Evolutionary conservation across 352 stramenopile genomes (phyloP).

Genomic region (Pelagophyceae sp.): DNA sequence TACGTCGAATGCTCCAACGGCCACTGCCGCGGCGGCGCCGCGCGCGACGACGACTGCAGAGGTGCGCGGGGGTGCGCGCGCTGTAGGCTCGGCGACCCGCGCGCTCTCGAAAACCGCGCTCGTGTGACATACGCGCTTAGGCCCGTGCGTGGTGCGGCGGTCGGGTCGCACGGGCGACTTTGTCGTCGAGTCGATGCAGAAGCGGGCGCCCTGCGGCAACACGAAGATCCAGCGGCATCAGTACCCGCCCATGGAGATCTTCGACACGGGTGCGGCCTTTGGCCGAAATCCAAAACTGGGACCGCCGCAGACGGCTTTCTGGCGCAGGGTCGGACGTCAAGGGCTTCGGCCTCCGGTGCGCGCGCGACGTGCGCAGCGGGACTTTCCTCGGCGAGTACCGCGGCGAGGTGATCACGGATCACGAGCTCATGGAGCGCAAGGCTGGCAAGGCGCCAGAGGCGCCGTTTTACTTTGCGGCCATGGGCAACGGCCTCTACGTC

Average conservation of each 20-base stretch:
- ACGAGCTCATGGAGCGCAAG: not conserved
- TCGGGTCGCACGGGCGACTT: too few species aligned
- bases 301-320: too few species aligned
- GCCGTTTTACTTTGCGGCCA: constrained; percentile 14
- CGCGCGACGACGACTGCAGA: not conserved
- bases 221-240: not conserved
- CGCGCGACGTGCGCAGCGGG: not conserved
- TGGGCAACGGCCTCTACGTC: constrained; percentile 7
- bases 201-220: not conserved
- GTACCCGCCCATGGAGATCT: constrained; percentile 12
- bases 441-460: not conserved
- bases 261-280: constrained; percentile 15
- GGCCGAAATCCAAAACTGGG: too few species aligned
- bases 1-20: constrained; percentile 1
- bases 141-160: too few species aligned
- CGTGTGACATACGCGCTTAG: too few species aligned
- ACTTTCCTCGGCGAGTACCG: constrained; percentile 14
- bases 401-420: not conserved
- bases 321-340: too few species aligned
- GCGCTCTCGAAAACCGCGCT: too few species aligned
- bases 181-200: too few species aligned
- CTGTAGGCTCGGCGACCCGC: too few species aligned
- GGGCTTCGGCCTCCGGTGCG: constrained; percentile 8
- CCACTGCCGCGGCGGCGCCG: not conserved
- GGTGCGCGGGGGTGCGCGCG: too few species aligned